A percentile compares a stretch with the other conserved stretches of the same genome.
Evolutionary conservation across 1,284 basidiomycete species (phyloP).

Genomic region (Inonotus obliquus): DNA sequence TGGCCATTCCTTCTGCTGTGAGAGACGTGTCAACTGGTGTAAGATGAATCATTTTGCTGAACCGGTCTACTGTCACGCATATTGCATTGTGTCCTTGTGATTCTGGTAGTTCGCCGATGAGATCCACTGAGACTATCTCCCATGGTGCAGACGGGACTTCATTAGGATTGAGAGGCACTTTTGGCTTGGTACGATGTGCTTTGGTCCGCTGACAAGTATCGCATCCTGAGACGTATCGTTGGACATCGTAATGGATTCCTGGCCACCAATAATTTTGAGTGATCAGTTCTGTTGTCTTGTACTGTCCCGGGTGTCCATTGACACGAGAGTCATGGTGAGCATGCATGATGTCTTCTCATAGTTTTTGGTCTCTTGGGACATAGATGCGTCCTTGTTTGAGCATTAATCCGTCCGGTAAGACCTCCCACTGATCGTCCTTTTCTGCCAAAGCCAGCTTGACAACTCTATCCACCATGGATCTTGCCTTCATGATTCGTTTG

Average conservation of each 20-base stretch:
- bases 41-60: background rate
- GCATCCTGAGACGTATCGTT: background rate
- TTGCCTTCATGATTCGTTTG: too few species aligned
- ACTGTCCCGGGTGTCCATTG: too few species aligned
- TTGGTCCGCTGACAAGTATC: background rate
- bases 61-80: background rate
- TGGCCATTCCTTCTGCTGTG: background rate
- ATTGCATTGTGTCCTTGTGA: background rate
- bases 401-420: too few species aligned
- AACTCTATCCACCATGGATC: too few species aligned
- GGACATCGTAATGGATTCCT: background rate
- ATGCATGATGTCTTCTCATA: too few species aligned
- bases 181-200: background rate
- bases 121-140: background rate
- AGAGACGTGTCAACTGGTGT: background rate
- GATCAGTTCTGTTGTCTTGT: too few species aligned
- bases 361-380: too few species aligned
- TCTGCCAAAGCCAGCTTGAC: too few species aligned
- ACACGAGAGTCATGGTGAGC: too few species aligned
- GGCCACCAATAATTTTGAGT: background rate
- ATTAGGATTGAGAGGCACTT: background rate
- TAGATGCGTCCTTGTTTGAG: too few species aligned
- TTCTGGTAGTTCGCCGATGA: background rate
- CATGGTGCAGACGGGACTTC: background rate
- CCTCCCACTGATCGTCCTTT: too few species aligned